Base-by-base conservation (phyloP, 768 basidiomycete genomes). In the Suillus decipiens region DNA sequence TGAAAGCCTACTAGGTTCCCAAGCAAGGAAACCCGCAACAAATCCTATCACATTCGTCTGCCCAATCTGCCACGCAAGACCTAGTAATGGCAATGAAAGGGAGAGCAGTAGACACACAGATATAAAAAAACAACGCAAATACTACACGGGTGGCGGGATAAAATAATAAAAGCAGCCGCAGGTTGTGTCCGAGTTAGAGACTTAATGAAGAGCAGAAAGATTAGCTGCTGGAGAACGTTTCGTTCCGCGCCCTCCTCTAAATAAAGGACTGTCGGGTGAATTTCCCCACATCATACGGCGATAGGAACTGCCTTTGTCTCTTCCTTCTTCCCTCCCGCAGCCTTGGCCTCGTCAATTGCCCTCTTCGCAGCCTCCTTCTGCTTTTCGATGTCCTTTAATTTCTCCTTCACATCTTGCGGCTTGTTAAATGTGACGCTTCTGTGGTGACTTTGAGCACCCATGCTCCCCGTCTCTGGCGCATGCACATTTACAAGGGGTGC, bases 341-440 rank as follows among this genome's bases (percentile, higher is more conserved):
- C 84, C 71, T 90, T 83, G 2, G 88, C 88, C 33, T 86, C 85
- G 68, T 82, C 83, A 22, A 90, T 84, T 2, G 87, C 88, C 73
- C 85, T 84, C 75, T 89, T 85, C 73, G 85, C 84, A 68, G 85
- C 86, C 73, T 92, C 86, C 31, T 89, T 79, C 71, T 83, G 76
- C 69, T 71, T 77, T 69, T 81, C 79, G 17, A 57, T 57, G 17
- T 57, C 39, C 24, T 57, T 57, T 60, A 83, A 77, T 64, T 82
- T 79, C 64, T 83, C 80, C 71, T 83, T 86, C 61, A 83, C 77
- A 17, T 75, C 74, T 60, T 71, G 76, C 33, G 76, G 69, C 41
- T 77, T 65, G 68, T 90, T 92, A 70, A 93, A 93, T 50, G 84
- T 86, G 66, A 92, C 78, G 62, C 87, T 92, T 71, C 81, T 84